Percentiles rank a stretch among this genome's conserved stretches.
These are phyloP conservation scores for Penicillium maclennaniae DNA, from an alignment of 495 filamentous ascomycete genomes.

Conservation along the genomic window DNA sequence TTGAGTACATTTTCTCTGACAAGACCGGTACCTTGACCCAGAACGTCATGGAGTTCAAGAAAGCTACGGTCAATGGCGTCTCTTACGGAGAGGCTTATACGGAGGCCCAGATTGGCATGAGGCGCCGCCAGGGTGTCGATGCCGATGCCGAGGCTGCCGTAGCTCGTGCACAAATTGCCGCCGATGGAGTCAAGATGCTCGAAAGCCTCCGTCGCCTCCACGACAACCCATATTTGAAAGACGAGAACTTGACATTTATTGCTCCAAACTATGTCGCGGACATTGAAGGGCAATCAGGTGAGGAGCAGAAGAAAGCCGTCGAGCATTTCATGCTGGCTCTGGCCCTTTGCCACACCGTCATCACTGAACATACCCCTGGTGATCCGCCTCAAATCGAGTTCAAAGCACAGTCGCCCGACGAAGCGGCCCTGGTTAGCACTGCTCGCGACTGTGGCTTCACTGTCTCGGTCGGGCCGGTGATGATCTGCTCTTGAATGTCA, in stretches of 20 bases:
- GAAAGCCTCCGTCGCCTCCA: conserved; percentile 68
- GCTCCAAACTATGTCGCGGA: conserved; percentile 85
- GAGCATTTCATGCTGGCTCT: conserved; percentile 93
- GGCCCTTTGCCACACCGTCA: conserved; percentile 93
- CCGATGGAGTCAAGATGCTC: conserved; percentile 69
- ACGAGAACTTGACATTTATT: conserved; percentile 87
- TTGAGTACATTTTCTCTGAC: conserved; percentile 99
- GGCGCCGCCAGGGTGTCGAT: conserved; percentile 82
- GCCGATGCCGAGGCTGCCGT: conserved; percentile 72
- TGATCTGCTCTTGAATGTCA: conserved; percentile 77
- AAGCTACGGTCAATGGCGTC: conserved; percentile 88
- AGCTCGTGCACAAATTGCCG: conserved; percentile 74
- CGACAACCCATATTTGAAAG: conserved; percentile 85
- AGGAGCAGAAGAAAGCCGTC: conserved; percentile 69
- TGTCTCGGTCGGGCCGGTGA: conserved; percentile 78
- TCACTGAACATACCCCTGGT: conserved; percentile 83
- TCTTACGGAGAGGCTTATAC: conserved; percentile 97
- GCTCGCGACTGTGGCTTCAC: conserved; percentile 96
- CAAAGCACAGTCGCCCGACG: conserved; percentile 96
- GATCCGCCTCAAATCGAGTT: conserved; percentile 89
- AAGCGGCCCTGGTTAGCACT: conserved; percentile 90
- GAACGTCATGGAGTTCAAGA: conserved; percentile 99
- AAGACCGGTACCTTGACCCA: conserved; percentile 98
- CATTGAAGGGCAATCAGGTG: conserved; percentile 70
- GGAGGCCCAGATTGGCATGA: conserved; percentile 93